Base-by-base conservation (phyloP, 257 asterid species). In the Solanum ossicruentum region DNA sequence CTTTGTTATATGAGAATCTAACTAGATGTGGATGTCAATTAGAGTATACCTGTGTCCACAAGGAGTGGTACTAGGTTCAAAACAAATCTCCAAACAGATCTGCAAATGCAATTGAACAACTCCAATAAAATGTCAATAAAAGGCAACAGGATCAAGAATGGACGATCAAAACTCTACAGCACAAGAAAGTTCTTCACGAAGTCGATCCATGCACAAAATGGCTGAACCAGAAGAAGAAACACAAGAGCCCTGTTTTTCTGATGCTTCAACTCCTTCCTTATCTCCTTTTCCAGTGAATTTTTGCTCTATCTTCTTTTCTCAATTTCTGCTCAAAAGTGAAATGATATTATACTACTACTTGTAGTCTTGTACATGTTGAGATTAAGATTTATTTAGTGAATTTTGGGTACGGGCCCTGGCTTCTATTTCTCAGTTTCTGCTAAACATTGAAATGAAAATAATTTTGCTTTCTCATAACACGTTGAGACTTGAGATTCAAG, bases 181-280 rank as follows among this genome's bases (percentile, higher is more conserved):
- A 80, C 99, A 96, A 36, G 99, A 96, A 85, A 95, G 99, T 88
- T 96, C 99, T 89, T 96, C 99, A 10, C 98, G 93, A 39, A 96
- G 97, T 65, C 86, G 84, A 85, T 96, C 98, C 36, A 95, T 28
- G 91, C 98, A 95, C 1, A 93, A 93, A 84, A 93, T 88, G 41
- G 88, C 85, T 47, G 94, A 86, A 85, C 39, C 91, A 80, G 54
- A 83, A 36, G 89, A 81, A 65, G 85, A 85, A 8, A 79, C 78
- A 21, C 84, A 84, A 75, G 83, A 86, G 39, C 39, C 17, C 12
- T 12, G 58, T 11, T 75, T 41, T 75, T 47, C 23, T 83, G 90
- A 89, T 84, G 84, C 88, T 73, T 84, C 90, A 13, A 7, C 61
- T 55, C 18, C 85, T 20, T 60, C 70, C 86, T 91, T 87, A 8